A percentile compares a stretch with the other conserved stretches of the same genome.
phyloP scores from a whole-genome alignment of 2,329 filamentous ascomycete species.

The Xylariaceae sp. region DNA sequence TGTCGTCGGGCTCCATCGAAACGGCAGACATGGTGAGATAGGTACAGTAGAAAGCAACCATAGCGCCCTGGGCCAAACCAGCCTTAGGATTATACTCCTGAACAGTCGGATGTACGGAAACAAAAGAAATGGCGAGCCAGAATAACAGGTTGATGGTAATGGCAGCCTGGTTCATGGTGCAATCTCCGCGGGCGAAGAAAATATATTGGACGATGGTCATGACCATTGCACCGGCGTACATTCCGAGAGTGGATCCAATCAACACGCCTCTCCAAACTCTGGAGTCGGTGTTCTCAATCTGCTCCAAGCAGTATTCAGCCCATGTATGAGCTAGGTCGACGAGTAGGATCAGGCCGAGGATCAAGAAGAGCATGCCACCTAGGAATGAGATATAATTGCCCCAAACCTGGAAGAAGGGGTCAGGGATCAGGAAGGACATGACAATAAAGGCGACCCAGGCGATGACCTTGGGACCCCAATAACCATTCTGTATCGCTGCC shows the following conservation, averaged over 20 bases:
- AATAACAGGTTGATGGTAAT: slow-evolving; percentile 92
- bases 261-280: slow-evolving; percentile 78
- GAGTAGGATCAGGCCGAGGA: slow-evolving; percentile 85
- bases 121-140: slow-evolving; percentile 71
- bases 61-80: slow-evolving; percentile 92
- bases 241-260: slow-evolving; percentile 86
- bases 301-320: slow-evolving; percentile 92
- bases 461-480: slow-evolving; percentile 94
- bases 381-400: slow-evolving; percentile 89
- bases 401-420: slow-evolving; percentile 91
- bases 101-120: slow-evolving; percentile 85
- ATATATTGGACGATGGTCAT: slow-evolving; percentile 98
- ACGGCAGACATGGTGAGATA: slow-evolving; percentile 98
- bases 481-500: slow-evolving; percentile 92
- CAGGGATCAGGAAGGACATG: slow-evolving; percentile 91
- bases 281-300: slow-evolving; percentile 88
- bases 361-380: slow-evolving; percentile 87
- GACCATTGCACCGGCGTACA: slow-evolving; percentile 85
- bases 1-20: slow-evolving; percentile 95
- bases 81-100: slow-evolving; percentile 92
- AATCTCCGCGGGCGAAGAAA: slow-evolving; percentile 80
- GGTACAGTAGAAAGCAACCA: slow-evolving; percentile 97
- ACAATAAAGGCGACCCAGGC: slow-evolving; percentile 85
- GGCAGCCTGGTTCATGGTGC: slow-evolving; percentile 93
- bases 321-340: slow-evolving; percentile 95